Evolutionary conservation across 768 basidiomycete genomes (phyloP), one percentile per base, ranked within the genome.

Genomic region (Leccinum fibrillosum): DNA sequence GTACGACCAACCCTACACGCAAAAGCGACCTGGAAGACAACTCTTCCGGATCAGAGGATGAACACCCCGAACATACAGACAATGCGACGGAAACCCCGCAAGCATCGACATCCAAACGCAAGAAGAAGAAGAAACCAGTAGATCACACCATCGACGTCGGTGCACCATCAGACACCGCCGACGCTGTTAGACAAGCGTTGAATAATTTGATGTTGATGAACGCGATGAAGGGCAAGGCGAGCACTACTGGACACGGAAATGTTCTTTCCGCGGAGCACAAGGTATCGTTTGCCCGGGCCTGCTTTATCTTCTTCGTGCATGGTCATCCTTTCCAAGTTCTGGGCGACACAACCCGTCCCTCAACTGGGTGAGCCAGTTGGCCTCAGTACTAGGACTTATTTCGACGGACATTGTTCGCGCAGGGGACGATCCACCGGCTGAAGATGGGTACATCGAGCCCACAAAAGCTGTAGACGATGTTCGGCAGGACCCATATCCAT

Each of bases 261-360:
- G 92, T 93, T 76, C 83, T 89, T 62, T 82, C 89, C 68, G 92
- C 91, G 49, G 88, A 89, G 69, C 93, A 97, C 69, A 96, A 95
- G 80, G 94, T 92, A 63, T 54, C 78, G 70, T 42, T 39, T 26
- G 21, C 9, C 30, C 4, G 30, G 30, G 30, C 30, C 35, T 13
- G 32, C 28, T 26, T 30, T 15, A 15, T 52, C 39, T 52, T 64
- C 37, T 53, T 51, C 23, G 49, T 59, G 32, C 57, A 53, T 63
- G 56, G 55, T 61, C 25, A 25, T 25, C 25, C 9, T 56, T 32
- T 53, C 12, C 23, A 66, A 93, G 94, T 99, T 99, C 75, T 98
- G 97, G 97, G 85, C 79, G 34, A 98, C 96, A 6, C 97, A 99
- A 72, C 97, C 97, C 3, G 97, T 99, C 7, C 90, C 93, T n/a